Evolutionary conservation across 495 filamentous ascomycete genomes (phyloP).

Genomic region (Thozetella sp.): DNA sequence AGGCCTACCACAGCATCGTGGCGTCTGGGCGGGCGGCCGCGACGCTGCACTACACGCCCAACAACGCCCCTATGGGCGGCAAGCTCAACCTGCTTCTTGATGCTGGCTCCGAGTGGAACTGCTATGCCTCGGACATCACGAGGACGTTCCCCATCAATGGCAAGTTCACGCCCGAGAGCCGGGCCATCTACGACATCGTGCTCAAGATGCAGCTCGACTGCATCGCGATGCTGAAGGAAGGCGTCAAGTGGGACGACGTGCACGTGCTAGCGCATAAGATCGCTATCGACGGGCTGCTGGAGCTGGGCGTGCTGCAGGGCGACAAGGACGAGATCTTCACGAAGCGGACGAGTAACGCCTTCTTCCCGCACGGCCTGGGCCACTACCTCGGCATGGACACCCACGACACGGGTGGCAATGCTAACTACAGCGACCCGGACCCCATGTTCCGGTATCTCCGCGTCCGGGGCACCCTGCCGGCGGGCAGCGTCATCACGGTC

Average conservation of each 20-base stretch:
- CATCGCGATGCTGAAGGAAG: slow-evolving; percentile 73
- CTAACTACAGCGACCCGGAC: slow-evolving; percentile 84
- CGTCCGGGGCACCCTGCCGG: slow-evolving; percentile 75
- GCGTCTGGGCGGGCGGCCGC: slow-evolving; percentile 76
- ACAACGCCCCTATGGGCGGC: slow-evolving; percentile 65
- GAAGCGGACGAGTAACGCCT: slow-evolving; percentile 76
- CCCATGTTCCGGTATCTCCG: slow-evolving; percentile 84
- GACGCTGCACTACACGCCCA: slow-evolving; percentile 86
- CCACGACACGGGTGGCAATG: slow-evolving; percentile 86
- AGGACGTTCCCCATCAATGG: slow-evolving; percentile 83
- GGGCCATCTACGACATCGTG: slow-evolving; percentile 84
- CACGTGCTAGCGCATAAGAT: slow-evolving; percentile 78
- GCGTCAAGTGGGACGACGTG: slow-evolving; percentile 82
- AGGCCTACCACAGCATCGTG: slow-evolving; percentile 85
- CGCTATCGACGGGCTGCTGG: slow-evolving; percentile 77
- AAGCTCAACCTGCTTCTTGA: slow-evolving; percentile 81
- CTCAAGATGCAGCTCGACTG: slow-evolving; percentile 81
- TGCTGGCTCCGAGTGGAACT: slow-evolving; percentile 77
- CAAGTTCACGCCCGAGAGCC: slow-evolving; percentile 70
- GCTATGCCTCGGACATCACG: slow-evolving; percentile 90
- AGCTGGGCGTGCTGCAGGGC: slow-evolving; percentile 74
- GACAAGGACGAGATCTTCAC: slow-evolving; percentile 72
- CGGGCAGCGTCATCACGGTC: slow-evolving; percentile 81
- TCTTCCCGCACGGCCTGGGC: slow-evolving; percentile 90
- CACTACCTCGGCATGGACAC: slow-evolving; percentile 96